Base-by-base conservation (phyloP, 495 filamentous ascomycete species). In the Ramalina intermedia region DNA sequence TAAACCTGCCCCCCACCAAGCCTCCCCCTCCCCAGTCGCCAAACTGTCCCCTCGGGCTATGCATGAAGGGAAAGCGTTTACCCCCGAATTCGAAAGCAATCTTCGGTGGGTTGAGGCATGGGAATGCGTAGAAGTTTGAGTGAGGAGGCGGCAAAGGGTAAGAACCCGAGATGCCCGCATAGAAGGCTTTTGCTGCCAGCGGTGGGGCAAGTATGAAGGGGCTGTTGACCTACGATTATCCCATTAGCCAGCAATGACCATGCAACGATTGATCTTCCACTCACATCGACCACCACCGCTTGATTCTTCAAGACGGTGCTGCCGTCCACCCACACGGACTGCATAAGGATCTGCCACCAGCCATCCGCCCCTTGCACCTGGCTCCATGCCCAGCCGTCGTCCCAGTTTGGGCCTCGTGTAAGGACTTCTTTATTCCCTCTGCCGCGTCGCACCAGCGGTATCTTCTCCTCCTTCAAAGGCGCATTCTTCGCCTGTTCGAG, bases 171-270 rank as follows among this genome's bases (percentile, higher is more conserved):
- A 65, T 55, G 9, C 60, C 54, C 14, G 62, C 58, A 53, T 65
- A 65, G 54, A 65, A 61, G 1, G 53, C 49, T 41, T 61, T 59
- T 5, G 58, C 58, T n/a, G 63, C 63, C 16, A 55, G 45, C 38
- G 63, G 62, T 21, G 62, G 62, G 21, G 62, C 62, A 16, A 65
- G 58, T n/a, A 65, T 61, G 54, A 65, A 63, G 14, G 63, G 63
- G 8, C 52, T 58, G 40, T 59, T 60, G 40, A 65, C 46, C 61
- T 63, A 13, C n/a, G 17, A 27, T 0, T 4, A 14, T 7, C 6
- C 14, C 26, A 14, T 54, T 4, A 43, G 38, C 33, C 11, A 0
- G 12, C 0, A 17, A 14, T 17, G 18, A 18, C 43, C 1, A 20
- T 26, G 12, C 6, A 23, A 9, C 1, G 14, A 1, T 1, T 11